Evolutionary conservation across 2,329 filamentous ascomycete species (phyloP), one percentile per base, ranked within the genome.

Genomic region (Nemania abortiva): DNA sequence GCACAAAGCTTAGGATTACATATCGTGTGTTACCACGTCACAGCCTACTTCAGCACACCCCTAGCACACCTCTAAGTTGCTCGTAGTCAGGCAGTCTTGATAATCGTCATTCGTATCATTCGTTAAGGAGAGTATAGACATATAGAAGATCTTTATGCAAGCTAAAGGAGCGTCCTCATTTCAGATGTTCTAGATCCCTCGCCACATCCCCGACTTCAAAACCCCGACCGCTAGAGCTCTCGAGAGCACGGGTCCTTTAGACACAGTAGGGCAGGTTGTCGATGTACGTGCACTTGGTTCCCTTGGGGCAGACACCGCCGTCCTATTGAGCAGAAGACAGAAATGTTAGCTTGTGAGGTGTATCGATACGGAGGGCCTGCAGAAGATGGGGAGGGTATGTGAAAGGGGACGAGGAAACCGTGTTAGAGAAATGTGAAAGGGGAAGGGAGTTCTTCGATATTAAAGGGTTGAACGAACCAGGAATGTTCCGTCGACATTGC

Each of bases 181-280:
- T 47, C 45, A 11, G 9, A 29, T 11, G 5, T 24, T 13, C 27
- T 10, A 11, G 37, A n/a, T 34, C 13, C 18, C 15, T n/a, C 45
- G 3, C 54, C 53, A 27, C 6, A 45, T 22, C 20, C 24, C n/a
- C n/a, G 42, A 50, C n/a, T 57, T 15, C 1, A 29, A 57, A 27
- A 7, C 15, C 20, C 18, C n/a, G 9, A 3, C 54, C 31, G 11
- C 22, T 29, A 24, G 31, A 55, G 7, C 29, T n/a, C 39, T 50
- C 18, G 42, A 15, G n/a, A 52, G 31, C 9, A 31, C 18, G n/a
- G 20, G 52, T 3, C 11, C 39, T 9, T 53, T 70, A 76, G 59
- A 76, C 66, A 50, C 77, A 78, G 71, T 78, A 78, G 18, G 77
- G 77, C 34, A 78, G 65, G 64, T 72, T 64, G 70, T 78, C 70